Evolutionary conservation across 176 grass and related monocot species (phyloP).

Genomic region (Alopecurus myosuroides): DNA sequence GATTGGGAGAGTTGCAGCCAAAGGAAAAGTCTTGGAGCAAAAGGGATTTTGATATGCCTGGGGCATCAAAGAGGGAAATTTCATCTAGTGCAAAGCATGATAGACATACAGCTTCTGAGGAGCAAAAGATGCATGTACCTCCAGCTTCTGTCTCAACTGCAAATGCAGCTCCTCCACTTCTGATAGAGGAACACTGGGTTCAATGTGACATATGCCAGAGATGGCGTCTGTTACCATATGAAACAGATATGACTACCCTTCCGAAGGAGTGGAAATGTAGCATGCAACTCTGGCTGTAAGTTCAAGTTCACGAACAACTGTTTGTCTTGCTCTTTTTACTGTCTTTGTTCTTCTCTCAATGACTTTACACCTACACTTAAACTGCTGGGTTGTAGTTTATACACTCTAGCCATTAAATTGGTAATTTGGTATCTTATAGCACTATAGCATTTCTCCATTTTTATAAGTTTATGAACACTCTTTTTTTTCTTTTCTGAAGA

Average conservation of each 20-base stretch:
- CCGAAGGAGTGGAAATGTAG: slow-evolving; percentile 92
- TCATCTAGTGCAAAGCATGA: slow-evolving; percentile 47
- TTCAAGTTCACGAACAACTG: slow-evolving; percentile 24
- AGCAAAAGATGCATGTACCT: slow-evolving; percentile 46
- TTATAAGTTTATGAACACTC: slow-evolving; percentile 10
- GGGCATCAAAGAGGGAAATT: slow-evolving; percentile 45
- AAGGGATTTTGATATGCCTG: slow-evolving; percentile 48
- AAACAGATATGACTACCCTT: slow-evolving; percentile 55
- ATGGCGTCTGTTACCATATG: slow-evolving; percentile 96
- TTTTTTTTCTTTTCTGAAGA: slow-evolving; percentile 21
- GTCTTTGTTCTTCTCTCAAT: background rate
- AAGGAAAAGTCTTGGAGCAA: slow-evolving; percentile 49
- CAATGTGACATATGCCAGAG: slow-evolving; percentile 87
- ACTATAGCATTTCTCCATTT: slow-evolving; percentile 14
- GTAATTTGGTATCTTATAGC: background rate
- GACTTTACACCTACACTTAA: background rate
- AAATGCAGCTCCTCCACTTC: slow-evolving; percentile 35
- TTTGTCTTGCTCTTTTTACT: background rate
- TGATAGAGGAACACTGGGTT: slow-evolving; percentile 96
- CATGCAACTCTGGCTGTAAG: slow-evolving; percentile 97
- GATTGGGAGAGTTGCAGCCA: slow-evolving; percentile 28
- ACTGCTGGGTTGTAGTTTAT: slow-evolving; percentile 15
- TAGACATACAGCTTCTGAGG: slow-evolving; percentile 27
- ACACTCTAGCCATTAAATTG: background rate
- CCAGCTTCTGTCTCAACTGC: slow-evolving; percentile 42